These are phyloP conservation scores for Helotiales sp. DNA, from an alignment of 2,329 filamentous ascomycete species.

Conservation along the genomic window DNA sequence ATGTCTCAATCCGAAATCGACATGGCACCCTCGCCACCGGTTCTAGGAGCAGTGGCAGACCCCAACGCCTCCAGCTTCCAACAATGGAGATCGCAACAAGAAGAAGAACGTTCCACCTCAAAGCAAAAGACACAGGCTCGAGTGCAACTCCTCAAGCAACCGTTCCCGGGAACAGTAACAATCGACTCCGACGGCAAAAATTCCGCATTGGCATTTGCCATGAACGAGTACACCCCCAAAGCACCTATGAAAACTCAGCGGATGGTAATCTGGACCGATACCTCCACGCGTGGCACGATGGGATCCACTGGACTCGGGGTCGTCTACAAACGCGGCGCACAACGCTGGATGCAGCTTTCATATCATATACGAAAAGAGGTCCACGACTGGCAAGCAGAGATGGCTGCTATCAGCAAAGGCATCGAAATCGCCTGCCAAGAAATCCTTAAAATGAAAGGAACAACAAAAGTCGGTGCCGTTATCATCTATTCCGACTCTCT, in stretches of 20 bases:
- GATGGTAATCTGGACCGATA: conserved; percentile 2
- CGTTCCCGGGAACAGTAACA: neutral
- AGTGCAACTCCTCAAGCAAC: neutral
- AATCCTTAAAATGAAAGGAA: neutral
- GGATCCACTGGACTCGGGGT: neutral
- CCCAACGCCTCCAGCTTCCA: too few relatives aligned
- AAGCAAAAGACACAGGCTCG: neutral
- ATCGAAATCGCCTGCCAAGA: conserved; percentile 1
- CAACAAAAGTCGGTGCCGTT: neutral
- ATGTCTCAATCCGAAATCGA: too few relatives aligned
- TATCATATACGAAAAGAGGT: neutral
- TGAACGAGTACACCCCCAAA: neutral
- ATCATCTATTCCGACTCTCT: neutral
- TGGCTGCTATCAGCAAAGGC: conserved; percentile 1
- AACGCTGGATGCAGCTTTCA: neutral
- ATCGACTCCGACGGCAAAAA: neutral
- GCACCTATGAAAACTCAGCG: neutral
- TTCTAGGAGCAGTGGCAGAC: too few relatives aligned
- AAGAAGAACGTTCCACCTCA: neutral
- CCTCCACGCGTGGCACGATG: neutral
- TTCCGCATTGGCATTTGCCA: neutral
- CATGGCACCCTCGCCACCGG: too few relatives aligned
- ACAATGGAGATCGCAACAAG: too few relatives aligned
- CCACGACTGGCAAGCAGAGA: neutral
- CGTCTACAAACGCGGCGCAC: neutral